These are phyloP conservation scores for Mytilinidion resinicola DNA, from an alignment of 495 filamentous ascomycete genomes.

Conservation along the genomic window DNA sequence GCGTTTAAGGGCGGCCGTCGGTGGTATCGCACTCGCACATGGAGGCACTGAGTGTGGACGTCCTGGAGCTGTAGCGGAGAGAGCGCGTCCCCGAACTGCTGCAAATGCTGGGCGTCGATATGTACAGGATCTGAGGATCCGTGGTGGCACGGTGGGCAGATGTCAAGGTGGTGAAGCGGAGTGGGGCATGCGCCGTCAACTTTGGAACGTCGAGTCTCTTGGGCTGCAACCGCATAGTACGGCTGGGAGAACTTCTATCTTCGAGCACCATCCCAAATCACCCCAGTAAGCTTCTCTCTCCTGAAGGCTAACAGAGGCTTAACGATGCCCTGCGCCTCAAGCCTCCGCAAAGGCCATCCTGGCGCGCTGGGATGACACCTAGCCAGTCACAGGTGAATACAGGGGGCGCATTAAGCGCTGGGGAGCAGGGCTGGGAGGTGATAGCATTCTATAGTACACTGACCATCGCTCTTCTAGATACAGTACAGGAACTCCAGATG, in stretches of 20 bases:
- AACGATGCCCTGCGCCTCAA: neutral
- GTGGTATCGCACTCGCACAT: neutral
- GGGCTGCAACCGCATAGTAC: too few relatives aligned
- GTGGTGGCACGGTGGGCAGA: too few relatives aligned
- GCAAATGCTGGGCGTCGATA: neutral
- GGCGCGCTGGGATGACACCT: neutral
- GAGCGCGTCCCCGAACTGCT: neutral
- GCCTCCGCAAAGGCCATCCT: neutral
- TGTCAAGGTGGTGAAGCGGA: too few relatives aligned
- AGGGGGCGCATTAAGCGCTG: constrained; percentile 16
- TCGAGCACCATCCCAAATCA: too few relatives aligned
- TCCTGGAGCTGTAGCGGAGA: constrained; percentile 2
- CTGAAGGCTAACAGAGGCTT: neutral
- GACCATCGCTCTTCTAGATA: neutral
- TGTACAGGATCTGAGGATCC: neutral
- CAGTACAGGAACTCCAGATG: constrained; percentile 1
- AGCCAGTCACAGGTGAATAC: neutral
- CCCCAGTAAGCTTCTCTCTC: neutral
- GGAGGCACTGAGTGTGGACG: neutral
- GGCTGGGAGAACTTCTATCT: too few relatives aligned
- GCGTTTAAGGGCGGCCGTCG: constrained; percentile 3
- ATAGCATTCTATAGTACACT: too few relatives aligned
- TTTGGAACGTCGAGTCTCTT: too few relatives aligned
- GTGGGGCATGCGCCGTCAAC: too few relatives aligned
- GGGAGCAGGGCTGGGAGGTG: neutral